Percentiles rank a stretch among this genome's conserved stretches.
Evolutionary conservation across 371 early-diverging fungal species (phyloP).

Genomic region (Mucor plumbeus): DNA sequence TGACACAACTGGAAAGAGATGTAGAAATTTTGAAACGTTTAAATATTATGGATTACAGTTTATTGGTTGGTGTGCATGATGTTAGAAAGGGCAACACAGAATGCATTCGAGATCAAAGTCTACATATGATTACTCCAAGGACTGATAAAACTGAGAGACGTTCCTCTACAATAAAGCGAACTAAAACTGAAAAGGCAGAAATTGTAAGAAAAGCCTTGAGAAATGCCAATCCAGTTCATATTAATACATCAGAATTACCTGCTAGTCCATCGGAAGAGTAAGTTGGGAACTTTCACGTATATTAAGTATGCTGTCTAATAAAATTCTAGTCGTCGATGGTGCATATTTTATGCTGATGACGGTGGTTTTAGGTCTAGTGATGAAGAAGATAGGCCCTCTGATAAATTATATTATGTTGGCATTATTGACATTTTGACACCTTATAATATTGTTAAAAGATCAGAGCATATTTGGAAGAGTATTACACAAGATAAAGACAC

Average conservation of each 20-base stretch:
- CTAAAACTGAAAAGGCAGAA: conserved; percentile 57
- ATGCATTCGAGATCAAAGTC: conserved; percentile 84
- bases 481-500: conserved; percentile 69
- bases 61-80: conserved; percentile 93
- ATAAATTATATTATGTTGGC: conserved; percentile 88
- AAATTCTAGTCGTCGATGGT: conserved; percentile 54
- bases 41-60: conserved; percentile 97
- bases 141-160: conserved; percentile 40
- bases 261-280: conserved; percentile 50
- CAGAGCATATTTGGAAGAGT: conserved; percentile 87
- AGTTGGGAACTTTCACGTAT: conserved; percentile 1
- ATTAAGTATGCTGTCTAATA: neutral
- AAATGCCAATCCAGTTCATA: conserved; percentile 65
- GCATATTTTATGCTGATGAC: conserved; percentile 84
- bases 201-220: conserved; percentile 68
- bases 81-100: conserved; percentile 81
- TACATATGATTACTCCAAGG: conserved; percentile 77
- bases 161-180: conserved; percentile 17
- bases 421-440: conserved; percentile 96
- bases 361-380: conserved; percentile 88
- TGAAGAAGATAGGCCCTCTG: conserved; percentile 61
- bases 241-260: conserved; percentile 54
- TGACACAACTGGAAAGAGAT: conserved; percentile 86
- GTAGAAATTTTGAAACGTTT: conserved; percentile 74
- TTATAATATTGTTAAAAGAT: conserved; percentile 81